These are phyloP conservation scores for Suhomyces xylopsoci DNA, from an alignment of 805 yeast species.

Conservation along the genomic window DNA sequence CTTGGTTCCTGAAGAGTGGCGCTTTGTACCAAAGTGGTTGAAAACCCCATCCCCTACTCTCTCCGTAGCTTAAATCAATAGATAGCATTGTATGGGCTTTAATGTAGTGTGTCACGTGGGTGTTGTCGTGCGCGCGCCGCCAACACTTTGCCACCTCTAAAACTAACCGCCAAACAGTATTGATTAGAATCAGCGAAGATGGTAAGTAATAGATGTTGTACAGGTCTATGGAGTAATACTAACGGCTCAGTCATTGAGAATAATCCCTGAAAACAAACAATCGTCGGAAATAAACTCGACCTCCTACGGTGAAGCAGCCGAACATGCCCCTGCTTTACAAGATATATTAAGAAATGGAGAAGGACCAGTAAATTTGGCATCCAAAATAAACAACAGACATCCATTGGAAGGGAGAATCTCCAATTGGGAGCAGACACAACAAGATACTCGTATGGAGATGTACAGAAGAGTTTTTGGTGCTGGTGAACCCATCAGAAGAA, in stretches of 20 bases:
- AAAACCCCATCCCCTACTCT: conserved; percentile 11
- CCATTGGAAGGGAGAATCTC: conserved; percentile 76
- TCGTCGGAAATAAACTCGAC: conserved; percentile 49
- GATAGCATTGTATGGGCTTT: background rate
- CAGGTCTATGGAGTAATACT: conserved; percentile 2
- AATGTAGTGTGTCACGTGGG: background rate
- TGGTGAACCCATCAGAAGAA: conserved; percentile 88
- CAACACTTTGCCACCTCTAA: conserved; percentile 2
- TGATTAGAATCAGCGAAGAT: background rate
- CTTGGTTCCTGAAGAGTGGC: conserved; percentile 48
- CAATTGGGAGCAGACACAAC: conserved; percentile 79
- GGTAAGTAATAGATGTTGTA: background rate
- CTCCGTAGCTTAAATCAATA: background rate
- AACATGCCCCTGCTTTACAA: conserved; percentile 66
- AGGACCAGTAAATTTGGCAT: conserved; percentile 59
- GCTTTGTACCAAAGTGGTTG: conserved; percentile 47
- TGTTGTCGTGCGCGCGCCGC: conserved; percentile 1
- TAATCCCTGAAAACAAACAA: conserved; percentile 53
- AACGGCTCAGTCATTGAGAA: conserved; percentile 43
- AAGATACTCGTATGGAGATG: conserved; percentile 66
- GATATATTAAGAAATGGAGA: conserved; percentile 64
- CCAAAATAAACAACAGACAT: conserved; percentile 73
- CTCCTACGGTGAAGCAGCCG: conserved; percentile 53
- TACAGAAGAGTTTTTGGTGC: conserved; percentile 85
- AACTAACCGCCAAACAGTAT: background rate